Evolutionary conservation across 2,329 filamentous ascomycete species (phyloP).

Genomic region (Aspergillus candidus): DNA sequence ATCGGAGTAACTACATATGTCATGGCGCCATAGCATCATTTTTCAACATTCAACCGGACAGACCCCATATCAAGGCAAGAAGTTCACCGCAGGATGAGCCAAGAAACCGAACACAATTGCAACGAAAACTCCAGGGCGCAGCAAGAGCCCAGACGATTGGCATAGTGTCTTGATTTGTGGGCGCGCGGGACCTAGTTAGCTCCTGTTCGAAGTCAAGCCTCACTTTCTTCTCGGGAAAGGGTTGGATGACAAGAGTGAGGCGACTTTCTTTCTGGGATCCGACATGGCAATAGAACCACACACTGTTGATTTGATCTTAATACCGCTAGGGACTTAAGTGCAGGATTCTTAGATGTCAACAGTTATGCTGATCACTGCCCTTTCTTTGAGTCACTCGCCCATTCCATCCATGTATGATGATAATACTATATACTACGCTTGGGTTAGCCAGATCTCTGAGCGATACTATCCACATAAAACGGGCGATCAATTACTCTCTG

Average conservation of each 20-base stretch:
- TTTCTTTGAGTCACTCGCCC: not conserved
- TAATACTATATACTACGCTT: slow-evolving; percentile 2
- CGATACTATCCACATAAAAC: slow-evolving; percentile 1
- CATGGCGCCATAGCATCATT: slow-evolving; percentile 33
- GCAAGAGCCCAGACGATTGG: slow-evolving; percentile 4
- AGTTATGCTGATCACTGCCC: slow-evolving; percentile 8
- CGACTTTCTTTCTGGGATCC: slow-evolving; percentile 21
- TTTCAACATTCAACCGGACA: slow-evolving; percentile 14
- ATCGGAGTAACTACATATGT: slow-evolving; percentile 8
- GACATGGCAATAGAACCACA: slow-evolving; percentile 13
- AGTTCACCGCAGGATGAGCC: slow-evolving; percentile 12
- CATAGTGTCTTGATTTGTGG: slow-evolving; percentile 14
- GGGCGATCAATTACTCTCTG: not conserved
- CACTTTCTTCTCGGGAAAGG: slow-evolving; percentile 22
- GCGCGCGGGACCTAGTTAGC: slow-evolving; percentile 6
- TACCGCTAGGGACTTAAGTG: slow-evolving; percentile 7
- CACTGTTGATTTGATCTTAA: slow-evolving; percentile 6
- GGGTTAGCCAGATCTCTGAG: slow-evolving; percentile 5
- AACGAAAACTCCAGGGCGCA: slow-evolving; percentile 3
- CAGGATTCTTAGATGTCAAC: slow-evolving; percentile 4
- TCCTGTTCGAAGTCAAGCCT: slow-evolving; percentile 18
- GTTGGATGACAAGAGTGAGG: slow-evolving; percentile 33
- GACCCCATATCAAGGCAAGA: slow-evolving; percentile 14
- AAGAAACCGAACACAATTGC: slow-evolving; percentile 7
- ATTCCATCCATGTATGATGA: no score